A percentile compares a stretch with the other conserved stretches of the same genome.
phyloP scores from a whole-genome alignment of 352 stramenopile species.

The Pythium dissotocum region DNA sequence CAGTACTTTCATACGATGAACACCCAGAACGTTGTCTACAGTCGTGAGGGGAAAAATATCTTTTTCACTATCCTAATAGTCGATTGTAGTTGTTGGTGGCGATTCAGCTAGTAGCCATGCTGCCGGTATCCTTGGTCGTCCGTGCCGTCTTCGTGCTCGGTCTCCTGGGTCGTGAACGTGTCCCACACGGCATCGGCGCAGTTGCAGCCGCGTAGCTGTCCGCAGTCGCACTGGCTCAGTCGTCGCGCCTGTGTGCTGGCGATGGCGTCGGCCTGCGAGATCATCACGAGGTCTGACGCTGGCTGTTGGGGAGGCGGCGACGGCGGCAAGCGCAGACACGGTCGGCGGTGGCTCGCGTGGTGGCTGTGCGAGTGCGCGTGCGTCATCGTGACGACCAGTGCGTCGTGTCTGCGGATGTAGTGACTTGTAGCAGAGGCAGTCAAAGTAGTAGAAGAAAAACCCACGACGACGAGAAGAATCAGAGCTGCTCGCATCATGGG shows the following conservation, averaged over 20 bases:
- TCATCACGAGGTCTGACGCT: neutral
- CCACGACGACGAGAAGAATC: neutral
- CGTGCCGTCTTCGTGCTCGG: constrained; percentile 29
- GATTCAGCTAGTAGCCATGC: constrained; percentile 21
- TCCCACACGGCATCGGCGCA: constrained; percentile 40
- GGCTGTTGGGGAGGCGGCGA: neutral
- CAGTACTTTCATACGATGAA: too few relatives aligned
- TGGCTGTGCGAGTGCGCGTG: neutral
- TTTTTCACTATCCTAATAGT: too few relatives aligned
- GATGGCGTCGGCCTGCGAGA: constrained; percentile 3
- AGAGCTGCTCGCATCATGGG: neutral
- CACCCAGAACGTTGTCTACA: neutral
- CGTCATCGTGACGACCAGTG: neutral
- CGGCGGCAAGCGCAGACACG: neutral
- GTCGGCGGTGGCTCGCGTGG: neutral
- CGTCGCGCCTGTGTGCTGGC: neutral
- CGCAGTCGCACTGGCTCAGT: constrained; percentile 35
- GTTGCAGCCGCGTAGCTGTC: constrained; percentile 27
- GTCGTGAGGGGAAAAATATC: too few relatives aligned
- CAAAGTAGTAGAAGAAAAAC: neutral
- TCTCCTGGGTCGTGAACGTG: constrained; percentile 8
- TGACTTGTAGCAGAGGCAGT: too few relatives aligned
- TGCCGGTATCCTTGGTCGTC: constrained; percentile 44
- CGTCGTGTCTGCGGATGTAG: neutral
- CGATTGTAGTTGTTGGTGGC: too few relatives aligned